Conservation (phyloP, 768 basidiomycete genomes). For the Boletus fagicola region DNA sequence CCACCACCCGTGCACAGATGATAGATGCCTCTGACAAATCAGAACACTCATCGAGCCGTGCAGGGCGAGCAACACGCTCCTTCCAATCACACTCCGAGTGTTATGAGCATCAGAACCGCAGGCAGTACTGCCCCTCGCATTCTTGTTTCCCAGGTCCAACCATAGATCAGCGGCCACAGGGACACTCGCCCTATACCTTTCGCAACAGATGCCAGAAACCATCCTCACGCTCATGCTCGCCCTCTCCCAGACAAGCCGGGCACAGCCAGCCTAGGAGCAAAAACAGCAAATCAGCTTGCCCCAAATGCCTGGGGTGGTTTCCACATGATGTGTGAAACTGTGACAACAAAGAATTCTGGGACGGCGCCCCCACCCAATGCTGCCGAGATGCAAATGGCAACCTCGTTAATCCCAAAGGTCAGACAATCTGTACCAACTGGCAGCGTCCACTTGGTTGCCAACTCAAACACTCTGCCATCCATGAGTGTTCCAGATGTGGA, state of each 20-base stretch:
- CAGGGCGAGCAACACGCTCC: too few relatives aligned
- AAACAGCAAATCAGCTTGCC: background rate
- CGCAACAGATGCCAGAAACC: too few relatives aligned
- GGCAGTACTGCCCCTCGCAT: too few relatives aligned
- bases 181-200: background rate
- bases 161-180: background rate
- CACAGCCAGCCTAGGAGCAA: background rate
- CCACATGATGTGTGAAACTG: background rate
- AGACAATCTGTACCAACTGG: too few relatives aligned
- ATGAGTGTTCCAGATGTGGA: background rate
- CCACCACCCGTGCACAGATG: too few relatives aligned
- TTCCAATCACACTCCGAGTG: too few relatives aligned
- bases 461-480: background rate
- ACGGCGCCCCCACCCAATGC: background rate
- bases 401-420: too few relatives aligned
- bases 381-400: too few relatives aligned
- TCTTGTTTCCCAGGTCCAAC: too few relatives aligned
- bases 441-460: background rate
- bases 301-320: background rate
- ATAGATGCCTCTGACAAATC: too few relatives aligned
- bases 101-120: too few relatives aligned
- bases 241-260: background rate
- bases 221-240: background rate
- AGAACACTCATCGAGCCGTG: too few relatives aligned
- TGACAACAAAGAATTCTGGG: background rate